Evolutionary conservation across 202 grass and related monocot genomes (phyloP).

Genomic region (Brachypodium distachyon): DNA sequence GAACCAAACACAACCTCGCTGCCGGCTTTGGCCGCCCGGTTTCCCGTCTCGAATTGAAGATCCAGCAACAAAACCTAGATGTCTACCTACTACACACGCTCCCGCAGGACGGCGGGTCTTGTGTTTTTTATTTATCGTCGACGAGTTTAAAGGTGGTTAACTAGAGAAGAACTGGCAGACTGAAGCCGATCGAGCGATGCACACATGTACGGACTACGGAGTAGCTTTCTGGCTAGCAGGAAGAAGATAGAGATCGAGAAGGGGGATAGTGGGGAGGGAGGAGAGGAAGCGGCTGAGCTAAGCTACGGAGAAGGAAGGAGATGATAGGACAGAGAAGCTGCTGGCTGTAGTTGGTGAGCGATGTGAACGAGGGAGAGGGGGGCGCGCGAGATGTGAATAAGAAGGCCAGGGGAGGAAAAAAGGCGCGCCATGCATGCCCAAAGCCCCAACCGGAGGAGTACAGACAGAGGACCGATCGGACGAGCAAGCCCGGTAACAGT

Average conservation of each 20-base stretch:
- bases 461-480: neutral
- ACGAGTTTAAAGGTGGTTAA: neutral
- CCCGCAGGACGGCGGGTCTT: neutral
- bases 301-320: neutral
- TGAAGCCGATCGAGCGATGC: neutral
- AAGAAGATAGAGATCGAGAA: neutral
- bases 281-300: neutral
- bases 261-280: neutral
- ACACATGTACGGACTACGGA: no score
- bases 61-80: neutral
- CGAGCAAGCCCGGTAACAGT: no score
- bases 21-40: no score
- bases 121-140: neutral
- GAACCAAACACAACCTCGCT: neutral
- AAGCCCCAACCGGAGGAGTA: neutral
- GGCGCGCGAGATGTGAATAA: conserved; percentile 60
- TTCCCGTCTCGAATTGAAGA: neutral
- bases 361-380: conserved; percentile 34
- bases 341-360: conserved; percentile 26
- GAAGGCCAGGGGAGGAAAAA: conserved; percentile 47
- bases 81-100: neutral
- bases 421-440: neutral
- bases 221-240: no score
- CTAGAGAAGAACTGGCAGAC: neutral
- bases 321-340: neutral